Base-by-base conservation (phyloP, 345 rosid species). In the Hibiscus tridactylites region DNA sequence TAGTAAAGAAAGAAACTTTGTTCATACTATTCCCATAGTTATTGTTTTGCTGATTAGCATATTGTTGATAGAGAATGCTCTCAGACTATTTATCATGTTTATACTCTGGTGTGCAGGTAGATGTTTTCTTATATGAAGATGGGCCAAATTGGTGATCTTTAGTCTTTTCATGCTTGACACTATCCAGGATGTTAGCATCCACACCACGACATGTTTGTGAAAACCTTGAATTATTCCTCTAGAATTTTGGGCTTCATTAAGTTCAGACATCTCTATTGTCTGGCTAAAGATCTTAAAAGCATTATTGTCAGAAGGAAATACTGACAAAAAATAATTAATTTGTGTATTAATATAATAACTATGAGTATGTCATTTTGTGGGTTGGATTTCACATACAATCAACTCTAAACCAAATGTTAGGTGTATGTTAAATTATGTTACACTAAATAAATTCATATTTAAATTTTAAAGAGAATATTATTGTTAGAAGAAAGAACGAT, bases 21-120 rank as follows among this genome's bases (percentile, higher is more conserved):
- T 71, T 80, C 72, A 72, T 71, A 57, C 47, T 52, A 57, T 37
- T 75, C 49, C 46, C 76, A 52, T 70, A 61, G 62, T 29, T 65
- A 62, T 17, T n/a, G 4, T 53, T 24, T 54, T 53, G 81, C 57
- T 26, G 66, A 68, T 57, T 44, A 33, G 29, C 65, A 71, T 61
- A 65, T 17, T 71, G 73, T 68, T 65, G 37, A 17, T 7, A 15
- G 31, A 56, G 24, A 37, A 29, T 71, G 77, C 80, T 47, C 57
- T 29, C 56, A 46, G 61, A 76, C 56, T 24, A 0, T 73, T 66
- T 79, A 65, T 49, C 75, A 66, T 68, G 76, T 13, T 37, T 66
- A 61, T 31, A 60, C 74, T 74, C 79, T 6, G 39, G 16, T 60
- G 67, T 35, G 60, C 66, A 15, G 31, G 71, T 16, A 70, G 63